Base-by-base conservation (phyloP, 2,329 filamentous ascomycete species). In the Emergomyces africanus region DNA sequence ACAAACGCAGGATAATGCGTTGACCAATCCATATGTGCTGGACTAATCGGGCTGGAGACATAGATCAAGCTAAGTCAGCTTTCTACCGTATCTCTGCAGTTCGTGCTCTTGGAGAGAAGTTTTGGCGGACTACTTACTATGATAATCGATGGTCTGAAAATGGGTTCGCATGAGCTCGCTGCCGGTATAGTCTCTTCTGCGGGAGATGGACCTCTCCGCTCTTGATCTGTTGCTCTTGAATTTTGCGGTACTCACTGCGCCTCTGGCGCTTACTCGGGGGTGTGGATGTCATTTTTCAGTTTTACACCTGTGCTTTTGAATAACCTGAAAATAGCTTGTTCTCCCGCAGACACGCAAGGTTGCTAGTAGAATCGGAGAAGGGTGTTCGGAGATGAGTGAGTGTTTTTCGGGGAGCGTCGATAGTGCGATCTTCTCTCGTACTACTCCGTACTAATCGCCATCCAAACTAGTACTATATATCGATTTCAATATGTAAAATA, bases 81-180 rank as follows among this genome's bases (percentile, higher is more conserved):
- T 55, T 59, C 8, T 30, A 30, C 39, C 18, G 12, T 33, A n/a
- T 12, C 54, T n/a, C 35, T 59, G 46, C n/a, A 54, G 39, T 10
- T 58, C 25, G 10, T 5, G 28, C 28, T n/a, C n/a, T 50, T 18
- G 18, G 48, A 50, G 25, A 33, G 12, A 5, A n/a, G n/a, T n/a
- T 12, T 54, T 12, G 49, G 18, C 20, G 25, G 61, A 18, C 51
- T 20, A 77, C 83, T 68, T 82, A 95, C 94, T 99, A 99, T 68
- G 81, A 80, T 70, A 99, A 79, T 60, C 83, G 79, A 77, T 99
- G 94, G 69, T 99, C 94, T 2, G 92, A 96, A 76, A 99, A 99
- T 6, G 92, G 91, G 77, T 99, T 99, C 63, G 94, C 94, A 76
- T 99, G 94, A 42, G 94, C 94, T 72, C 94, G 83, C 75, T 99